Evolutionary conservation across 768 basidiomycete genomes (phyloP).

Genomic region (Pulveroboletus sp.): DNA sequence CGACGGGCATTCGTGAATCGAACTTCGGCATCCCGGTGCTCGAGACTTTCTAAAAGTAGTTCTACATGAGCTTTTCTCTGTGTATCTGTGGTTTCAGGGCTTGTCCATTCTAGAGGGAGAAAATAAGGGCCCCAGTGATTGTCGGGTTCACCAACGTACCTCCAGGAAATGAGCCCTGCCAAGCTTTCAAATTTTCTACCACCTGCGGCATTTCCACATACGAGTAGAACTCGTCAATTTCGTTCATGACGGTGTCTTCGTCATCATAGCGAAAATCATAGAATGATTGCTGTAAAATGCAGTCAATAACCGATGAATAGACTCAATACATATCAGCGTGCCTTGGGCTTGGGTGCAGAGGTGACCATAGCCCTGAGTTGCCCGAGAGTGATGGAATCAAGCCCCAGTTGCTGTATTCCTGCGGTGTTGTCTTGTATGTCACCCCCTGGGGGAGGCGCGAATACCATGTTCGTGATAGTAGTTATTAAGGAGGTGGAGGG

Average conservation of each 20-base stretch:
- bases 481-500: not conserved
- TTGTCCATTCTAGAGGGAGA: slow-evolving; percentile 66
- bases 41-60: slow-evolving; percentile 78
- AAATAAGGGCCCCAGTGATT: not conserved
- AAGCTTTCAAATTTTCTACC: slow-evolving; percentile 80
- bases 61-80: slow-evolving; percentile 73
- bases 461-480: slow-evolving; percentile 30
- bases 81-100: slow-evolving; percentile 43
- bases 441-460: slow-evolving; percentile 24
- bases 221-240: slow-evolving; percentile 97
- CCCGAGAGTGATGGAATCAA: slow-evolving; percentile 76
- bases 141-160: slow-evolving; percentile 41
- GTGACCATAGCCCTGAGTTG: slow-evolving; percentile 73
- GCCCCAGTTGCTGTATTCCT: slow-evolving; percentile 37
- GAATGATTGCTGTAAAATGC: slow-evolving; percentile 60
- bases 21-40: slow-evolving; percentile 79
- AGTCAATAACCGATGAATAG: slow-evolving; percentile 15
- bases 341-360: slow-evolving; percentile 72
- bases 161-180: slow-evolving; percentile 77
- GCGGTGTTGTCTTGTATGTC: slow-evolving; percentile 30
- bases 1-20: slow-evolving; percentile 84
- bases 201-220: slow-evolving; percentile 94
- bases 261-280: slow-evolving; percentile 96
- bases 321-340: slow-evolving; percentile 27
- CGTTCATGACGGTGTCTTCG: slow-evolving; percentile 92